Base-by-base conservation (phyloP, 2,329 filamentous ascomycete species). In the Epichloe typhina region DNA sequence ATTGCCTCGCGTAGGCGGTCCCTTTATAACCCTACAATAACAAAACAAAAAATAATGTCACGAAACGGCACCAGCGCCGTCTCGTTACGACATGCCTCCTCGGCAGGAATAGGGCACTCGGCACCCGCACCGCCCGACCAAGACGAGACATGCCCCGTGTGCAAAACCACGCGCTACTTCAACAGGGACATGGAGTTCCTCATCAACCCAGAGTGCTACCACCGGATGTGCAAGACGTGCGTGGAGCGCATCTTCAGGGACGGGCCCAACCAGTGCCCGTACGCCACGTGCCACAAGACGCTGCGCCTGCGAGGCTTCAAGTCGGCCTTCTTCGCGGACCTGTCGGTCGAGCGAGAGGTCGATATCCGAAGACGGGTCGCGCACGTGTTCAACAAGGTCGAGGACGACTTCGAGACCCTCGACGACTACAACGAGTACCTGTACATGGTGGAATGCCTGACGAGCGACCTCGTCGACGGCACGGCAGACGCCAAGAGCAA, bases 191-290 rank as follows among this genome's bases (percentile, higher is more conserved):
- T 98, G 79, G 79, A 84, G 57, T 97, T 98, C 71, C 85, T 93
- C 59, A 90, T 98, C 72, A 96, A 97, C 67, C 88, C 91, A 8
- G 89, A 95, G 74, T 98, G 93, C 78, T 98, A 98, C 74, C 93
- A 98, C 75, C 88, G 88, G 59, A 97, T 98, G 88, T 98, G 93
- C 74, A 85, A 88, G 66, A 90, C 87, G 52, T 98, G 93, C 72
- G 90, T 97, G 41, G 86, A 91, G 68, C 86, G 91, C 51, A 87
- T 97, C 60, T 98, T 97, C 76, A 86, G 85, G 37, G 83, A 88
- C 50, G 93, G 93, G 0, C 93, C 93, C 0, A 88, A 89, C 51
- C 86, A 89, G 54, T 98, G 94, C 64, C 93, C 93, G 1, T 88
- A 96, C 52, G 87, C 88, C 0, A 86, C 85, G 40, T 98, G 93